Base-by-base conservation (phyloP, 768 basidiomycete genomes). In the Hygrocybe coccinea region DNA sequence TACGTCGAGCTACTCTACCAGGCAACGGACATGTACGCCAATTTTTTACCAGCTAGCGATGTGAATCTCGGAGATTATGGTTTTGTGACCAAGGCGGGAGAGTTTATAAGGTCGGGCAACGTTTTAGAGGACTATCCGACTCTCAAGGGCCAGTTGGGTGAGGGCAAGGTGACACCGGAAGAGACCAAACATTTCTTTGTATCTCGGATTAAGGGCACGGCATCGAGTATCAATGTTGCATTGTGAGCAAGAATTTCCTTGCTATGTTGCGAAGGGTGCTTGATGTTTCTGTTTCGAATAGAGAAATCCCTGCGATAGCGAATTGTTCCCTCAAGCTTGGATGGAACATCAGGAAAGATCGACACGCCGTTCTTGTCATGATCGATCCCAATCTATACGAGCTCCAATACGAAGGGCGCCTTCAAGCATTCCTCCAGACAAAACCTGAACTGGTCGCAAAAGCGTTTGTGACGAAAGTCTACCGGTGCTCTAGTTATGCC, bases 381-480 rank as follows among this genome's bases (percentile, higher is more conserved):
- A 50, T 50, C 34, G 49, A 50, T 50, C 49, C 49, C 4, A 25
- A 24, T 9, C 34, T 50, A 12, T 14, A 33, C 11, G 49, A 50
- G 25, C 22, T 50, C 29, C 17, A 29, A 25, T 33, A 34, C 49
- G 49, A 50, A n/a, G 49, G 49, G 14, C 25, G 25, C 12, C 14
- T 50, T 12, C 15, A 36, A 15, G 15, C 15, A 11, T 29, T 50
- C n/a, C 19, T 50, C 12, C n/a, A 14, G n/a, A 22, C 14, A 4
- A 50, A 50, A 29, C 14, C n/a, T 11, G 17, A 47, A 21, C 24
- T 47, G 25, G 14, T 12, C 11, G 25, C 5, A 14, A 47, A 19
- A 25, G 45, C 45, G 24, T 17, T 47, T 14, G 45, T 47, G 45
- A 47, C 49, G 49, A 50, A 50, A 37, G 49, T 50, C 15, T 50